These are phyloP conservation scores for Cicer yamashitae DNA, from an alignment of 306 rosid genomes.

Conservation along the genomic window DNA sequence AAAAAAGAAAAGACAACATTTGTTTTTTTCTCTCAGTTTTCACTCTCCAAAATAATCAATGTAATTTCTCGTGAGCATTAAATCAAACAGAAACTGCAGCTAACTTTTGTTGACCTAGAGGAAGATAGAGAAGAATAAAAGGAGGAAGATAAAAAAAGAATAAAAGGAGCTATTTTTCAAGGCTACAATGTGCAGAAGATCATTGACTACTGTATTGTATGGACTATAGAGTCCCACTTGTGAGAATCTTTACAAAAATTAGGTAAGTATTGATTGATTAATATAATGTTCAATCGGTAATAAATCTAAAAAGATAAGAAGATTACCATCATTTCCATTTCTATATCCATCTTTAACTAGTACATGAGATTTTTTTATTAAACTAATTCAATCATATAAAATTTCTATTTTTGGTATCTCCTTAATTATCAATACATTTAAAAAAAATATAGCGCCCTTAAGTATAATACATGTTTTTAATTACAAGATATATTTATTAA, in stretches of 20 bases:
- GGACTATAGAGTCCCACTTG: slow-evolving; percentile 31
- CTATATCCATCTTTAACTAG: background rate
- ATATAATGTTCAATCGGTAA: slow-evolving; percentile 42
- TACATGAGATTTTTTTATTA: too few species aligned
- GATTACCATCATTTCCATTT: slow-evolving; percentile 37
- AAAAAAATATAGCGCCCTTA: too few species aligned
- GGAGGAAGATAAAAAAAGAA: background rate
- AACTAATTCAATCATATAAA: too few species aligned
- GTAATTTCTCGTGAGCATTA: slow-evolving; percentile 37
- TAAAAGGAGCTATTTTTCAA: background rate
- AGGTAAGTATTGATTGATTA: slow-evolving; percentile 43
- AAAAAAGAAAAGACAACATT: too few species aligned
- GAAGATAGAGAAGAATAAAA: slow-evolving; percentile 5
- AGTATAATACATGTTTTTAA: too few species aligned
- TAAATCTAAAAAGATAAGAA: slow-evolving; percentile 40
- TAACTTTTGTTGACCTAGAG: slow-evolving; percentile 46
- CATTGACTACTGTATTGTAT: slow-evolving; percentile 40
- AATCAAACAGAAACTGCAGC: slow-evolving; percentile 45
- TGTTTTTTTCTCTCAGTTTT: background rate
- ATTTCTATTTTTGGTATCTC: too few species aligned
- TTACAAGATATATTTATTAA: too few species aligned
- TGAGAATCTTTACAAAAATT: slow-evolving; percentile 36
- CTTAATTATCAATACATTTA: too few species aligned
- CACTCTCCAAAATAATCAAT: background rate
- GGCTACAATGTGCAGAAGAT: slow-evolving; percentile 25